These are phyloP conservation scores for Wickerhamomyces bisporus DNA, from an alignment of 805 yeast genomes.

Conservation along the genomic window DNA sequence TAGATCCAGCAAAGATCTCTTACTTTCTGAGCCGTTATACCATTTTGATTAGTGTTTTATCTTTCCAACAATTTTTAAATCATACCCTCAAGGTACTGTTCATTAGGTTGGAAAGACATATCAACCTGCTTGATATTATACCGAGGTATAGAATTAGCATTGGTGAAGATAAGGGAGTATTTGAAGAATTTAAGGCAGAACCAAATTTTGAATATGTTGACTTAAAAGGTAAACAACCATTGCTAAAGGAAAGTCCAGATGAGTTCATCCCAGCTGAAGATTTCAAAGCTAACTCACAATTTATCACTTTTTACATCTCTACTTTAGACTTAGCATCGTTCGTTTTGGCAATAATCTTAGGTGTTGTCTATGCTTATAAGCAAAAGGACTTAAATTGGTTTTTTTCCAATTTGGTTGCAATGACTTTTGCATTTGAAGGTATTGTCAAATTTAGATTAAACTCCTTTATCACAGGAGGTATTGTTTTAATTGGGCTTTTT, in stretches of 20 bases:
- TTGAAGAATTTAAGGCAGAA: conserved; percentile 34
- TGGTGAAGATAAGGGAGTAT: conserved; percentile 30
- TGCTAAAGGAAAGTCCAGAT: background rate
- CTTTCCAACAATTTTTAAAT: conserved; percentile 27
- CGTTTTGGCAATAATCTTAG: conserved; percentile 16
- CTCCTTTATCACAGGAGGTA: conserved; percentile 40
- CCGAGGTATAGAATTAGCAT: conserved; percentile 38
- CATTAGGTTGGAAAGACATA: conserved; percentile 23
- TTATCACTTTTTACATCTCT: conserved; percentile 2
- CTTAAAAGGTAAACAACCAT: conserved; percentile 1
- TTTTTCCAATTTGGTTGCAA: conserved; percentile 37
- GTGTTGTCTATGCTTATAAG: conserved; percentile 15
- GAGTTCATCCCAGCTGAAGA: background rate
- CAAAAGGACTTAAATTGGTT: conserved; percentile 39
- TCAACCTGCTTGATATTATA: conserved; percentile 24
- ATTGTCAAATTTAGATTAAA: conserved; percentile 34
- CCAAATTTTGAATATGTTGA: conserved; percentile 17
- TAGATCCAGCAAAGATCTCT: conserved; percentile 28
- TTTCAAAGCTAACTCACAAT: background rate
- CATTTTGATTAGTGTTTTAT: conserved; percentile 27
- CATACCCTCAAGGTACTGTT: conserved; percentile 22
- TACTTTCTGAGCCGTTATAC: conserved; percentile 32
- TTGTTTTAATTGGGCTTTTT: conserved; percentile 45
- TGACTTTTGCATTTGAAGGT: conserved; percentile 39
- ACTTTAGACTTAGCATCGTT: background rate